phyloP scores from a whole-genome alignment of 805 yeast species.

The Candida parachauliodes region DNA sequence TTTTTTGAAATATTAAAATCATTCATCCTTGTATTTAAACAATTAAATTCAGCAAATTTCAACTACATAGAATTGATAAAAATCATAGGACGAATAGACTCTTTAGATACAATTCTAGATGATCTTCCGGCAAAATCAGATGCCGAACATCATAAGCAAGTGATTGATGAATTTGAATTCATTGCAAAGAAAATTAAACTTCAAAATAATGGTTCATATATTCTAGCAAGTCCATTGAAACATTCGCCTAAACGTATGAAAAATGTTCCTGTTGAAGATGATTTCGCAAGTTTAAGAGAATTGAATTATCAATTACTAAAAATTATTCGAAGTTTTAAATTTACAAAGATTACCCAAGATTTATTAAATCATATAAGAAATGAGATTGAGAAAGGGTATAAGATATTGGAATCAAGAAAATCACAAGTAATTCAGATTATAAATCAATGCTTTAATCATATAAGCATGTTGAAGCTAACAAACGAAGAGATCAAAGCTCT shows the following conservation, averaged over 20 bases:
- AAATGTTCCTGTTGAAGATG: constrained; percentile 11
- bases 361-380: constrained; percentile 18
- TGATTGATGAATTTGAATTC: constrained; percentile 30
- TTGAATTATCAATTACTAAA: constrained; percentile 35
- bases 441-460: constrained; percentile 21
- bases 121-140: constrained; percentile 28
- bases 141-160: constrained; percentile 25
- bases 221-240: constrained; percentile 30
- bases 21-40: constrained; percentile 28
- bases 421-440: constrained; percentile 22
- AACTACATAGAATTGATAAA: constrained; percentile 27
- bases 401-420: constrained; percentile 22
- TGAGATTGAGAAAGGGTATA: constrained; percentile 25
- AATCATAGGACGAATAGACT: constrained; percentile 20
- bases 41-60: constrained; percentile 25
- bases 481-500: constrained; percentile 31
- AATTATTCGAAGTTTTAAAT: constrained; percentile 30
- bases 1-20: constrained; percentile 33
- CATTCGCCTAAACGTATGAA: constrained; percentile 6
- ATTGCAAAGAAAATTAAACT: constrained; percentile 20
- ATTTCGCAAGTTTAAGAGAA: constrained; percentile 28
- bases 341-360: constrained; percentile 35
- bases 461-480: constrained; percentile 24
- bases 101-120: constrained; percentile 14
- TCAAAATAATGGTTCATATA: constrained; percentile 16